Evolutionary conservation across 192 early-diverging fungal genomes (phyloP).

Genomic region (Phycomyces nitens): DNA sequence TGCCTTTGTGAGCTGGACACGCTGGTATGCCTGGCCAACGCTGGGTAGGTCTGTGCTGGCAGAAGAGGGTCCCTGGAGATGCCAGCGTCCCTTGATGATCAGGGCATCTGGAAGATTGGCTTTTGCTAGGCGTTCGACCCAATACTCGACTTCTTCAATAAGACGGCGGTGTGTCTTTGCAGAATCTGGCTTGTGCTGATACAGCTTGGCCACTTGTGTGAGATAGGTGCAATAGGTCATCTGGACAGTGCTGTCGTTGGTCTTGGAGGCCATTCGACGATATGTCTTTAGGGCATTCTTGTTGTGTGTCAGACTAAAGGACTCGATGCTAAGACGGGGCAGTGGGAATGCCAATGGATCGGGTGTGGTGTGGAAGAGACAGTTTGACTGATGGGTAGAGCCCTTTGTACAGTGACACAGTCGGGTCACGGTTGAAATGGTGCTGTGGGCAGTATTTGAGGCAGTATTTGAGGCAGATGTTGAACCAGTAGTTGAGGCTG

Average conservation of each 20-base stretch:
- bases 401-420: neutral
- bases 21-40: slow-evolving; percentile 36
- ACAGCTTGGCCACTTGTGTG: slow-evolving; percentile 55
- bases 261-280: slow-evolving; percentile 74
- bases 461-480: neutral
- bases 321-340: slow-evolving; percentile 14
- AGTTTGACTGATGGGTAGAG: neutral
- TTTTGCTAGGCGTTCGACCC: slow-evolving; percentile 68
- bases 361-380: neutral
- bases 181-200: slow-evolving; percentile 1
- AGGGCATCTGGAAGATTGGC: slow-evolving; percentile 68
- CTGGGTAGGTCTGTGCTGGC: neutral
- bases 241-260: slow-evolving; percentile 72
- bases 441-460: neutral
- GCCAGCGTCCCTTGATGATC: slow-evolving; percentile 72
- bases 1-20: slow-evolving; percentile 62
- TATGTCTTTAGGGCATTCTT: slow-evolving; percentile 56
- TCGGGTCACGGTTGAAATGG: neutral
- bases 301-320: slow-evolving; percentile 30
- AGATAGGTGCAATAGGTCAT: slow-evolving; percentile 76
- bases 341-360: neutral
- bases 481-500: no score
- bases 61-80: slow-evolving; percentile 39
- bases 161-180: slow-evolving; percentile 34
- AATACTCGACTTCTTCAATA: slow-evolving; percentile 65